Base-by-base conservation (phyloP, 768 basidiomycete species). In the Collybia mongolica region DNA sequence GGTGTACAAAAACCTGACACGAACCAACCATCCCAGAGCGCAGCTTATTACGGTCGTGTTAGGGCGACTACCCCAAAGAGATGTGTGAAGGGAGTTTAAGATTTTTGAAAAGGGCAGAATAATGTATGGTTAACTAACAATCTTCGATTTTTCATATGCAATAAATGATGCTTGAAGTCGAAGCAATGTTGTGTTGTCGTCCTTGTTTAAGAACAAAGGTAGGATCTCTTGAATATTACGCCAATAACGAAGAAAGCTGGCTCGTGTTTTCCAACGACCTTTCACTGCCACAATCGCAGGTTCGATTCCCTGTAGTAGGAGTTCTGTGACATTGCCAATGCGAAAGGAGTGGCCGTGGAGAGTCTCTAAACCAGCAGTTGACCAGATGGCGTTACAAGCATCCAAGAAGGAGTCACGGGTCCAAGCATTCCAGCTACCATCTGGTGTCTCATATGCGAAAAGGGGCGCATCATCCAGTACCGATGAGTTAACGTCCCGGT, bases 231-330 rank as follows among this genome's bases (percentile, higher is more conserved):
- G 54, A 2, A 66, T 51, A 14, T 53, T 35, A 0, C 58, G 48
- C 72, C 70, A 71, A 48, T 73, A 73, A 1, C 56, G 38, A 0
- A 72, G 58, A 46, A 72, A 74, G 9, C 26, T 28, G 11, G 68
- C 60, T 0, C 63, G 48, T 0, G 69, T 72, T 0, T 65, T 62
- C 69, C 69, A 72, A 3, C 61, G 49, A 0, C 68, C 67, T 8
- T 60, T 49, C 0, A 55, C 46, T 2, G 64, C 61, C 3, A 72
- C 65, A 0, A 72, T 48, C 8, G 69, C 63, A 1, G 67, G 67
- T 0, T 59, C 53, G 5, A 71, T 65, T 5, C 70, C 65, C 0
- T 54, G 37, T 0, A 65, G 52, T 1, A 71, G 60, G 3, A 69
- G 49, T 32, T 65, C 56, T 0, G 66, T 62, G 1, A 68, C 60